phyloP scores from a whole-genome alignment of 805 yeast species.

The Candida suzukii region DNA sequence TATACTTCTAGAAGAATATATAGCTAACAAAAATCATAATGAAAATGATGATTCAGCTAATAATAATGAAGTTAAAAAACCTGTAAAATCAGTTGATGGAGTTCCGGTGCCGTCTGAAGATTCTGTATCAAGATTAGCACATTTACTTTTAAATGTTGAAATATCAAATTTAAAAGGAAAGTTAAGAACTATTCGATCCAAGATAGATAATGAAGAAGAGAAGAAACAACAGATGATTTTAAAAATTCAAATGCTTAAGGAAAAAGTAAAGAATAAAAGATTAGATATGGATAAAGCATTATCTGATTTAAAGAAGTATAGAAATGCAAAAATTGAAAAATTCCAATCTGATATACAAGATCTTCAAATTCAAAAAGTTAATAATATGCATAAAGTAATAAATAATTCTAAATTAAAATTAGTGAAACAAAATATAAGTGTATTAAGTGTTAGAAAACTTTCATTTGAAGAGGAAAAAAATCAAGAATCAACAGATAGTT shows the following conservation, averaged over 20 bases:
- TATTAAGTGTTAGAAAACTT: not conserved
- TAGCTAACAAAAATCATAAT: conserved; percentile 3
- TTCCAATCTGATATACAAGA: not conserved
- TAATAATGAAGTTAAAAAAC: not conserved
- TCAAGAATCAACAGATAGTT: not conserved
- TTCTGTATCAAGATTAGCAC: conserved; percentile 22
- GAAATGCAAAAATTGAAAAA: not conserved
- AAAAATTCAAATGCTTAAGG: not conserved
- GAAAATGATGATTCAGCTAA: not conserved
- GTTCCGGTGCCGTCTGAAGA: conserved; percentile 13
- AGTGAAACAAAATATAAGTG: not conserved
- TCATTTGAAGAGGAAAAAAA: not conserved
- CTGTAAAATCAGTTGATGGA: not conserved
- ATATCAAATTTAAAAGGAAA: conserved; percentile 11
- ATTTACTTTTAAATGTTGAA: conserved; percentile 24
- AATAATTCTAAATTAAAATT: not conserved
- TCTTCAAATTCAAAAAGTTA: not conserved
- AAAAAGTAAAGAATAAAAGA: too few relatives aligned
- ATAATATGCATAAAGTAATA: conserved; percentile 1
- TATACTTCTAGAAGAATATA: conserved; percentile 9
- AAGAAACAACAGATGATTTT: conserved; percentile 5
- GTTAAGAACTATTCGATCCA: conserved; percentile 5
- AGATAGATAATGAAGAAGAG: conserved; percentile 4
- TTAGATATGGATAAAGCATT: not conserved
- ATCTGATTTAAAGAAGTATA: conserved; percentile 1